These are phyloP conservation scores for Hypoxylon sp. DNA, from an alignment of 2,329 filamentous ascomycete species.

Conservation along the genomic window DNA sequence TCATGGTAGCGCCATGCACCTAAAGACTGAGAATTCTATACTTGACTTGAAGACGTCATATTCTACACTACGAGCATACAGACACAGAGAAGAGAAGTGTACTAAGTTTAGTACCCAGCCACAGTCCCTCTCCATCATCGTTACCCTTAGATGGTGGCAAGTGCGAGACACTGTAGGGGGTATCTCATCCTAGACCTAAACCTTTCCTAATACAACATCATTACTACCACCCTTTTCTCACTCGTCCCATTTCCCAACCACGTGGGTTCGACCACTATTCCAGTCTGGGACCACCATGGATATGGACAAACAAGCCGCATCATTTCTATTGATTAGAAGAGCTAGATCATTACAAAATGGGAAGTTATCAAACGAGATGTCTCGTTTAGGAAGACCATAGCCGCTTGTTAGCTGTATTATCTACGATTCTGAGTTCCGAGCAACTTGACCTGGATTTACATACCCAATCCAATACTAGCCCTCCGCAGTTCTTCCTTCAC, in stretches of 20 bases:
- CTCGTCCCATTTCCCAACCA: not conserved
- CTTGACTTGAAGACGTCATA: constrained; percentile 21
- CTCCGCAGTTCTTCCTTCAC: too few species aligned
- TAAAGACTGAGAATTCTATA: constrained; percentile 2
- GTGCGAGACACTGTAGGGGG: too few species aligned
- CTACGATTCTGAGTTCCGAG: constrained; percentile 25
- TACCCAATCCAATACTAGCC: too few species aligned
- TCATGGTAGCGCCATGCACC: constrained; percentile 5
- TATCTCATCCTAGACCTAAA: too few species aligned
- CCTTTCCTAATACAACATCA: too few species aligned
- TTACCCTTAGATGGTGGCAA: not conserved
- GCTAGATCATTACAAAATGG: constrained; percentile 15
- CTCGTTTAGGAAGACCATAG: constrained; percentile 31
- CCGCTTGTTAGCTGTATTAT: constrained; percentile 24
- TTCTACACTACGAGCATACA: constrained; percentile 14
- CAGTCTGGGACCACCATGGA: not conserved
- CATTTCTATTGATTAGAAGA: constrained; percentile 12
- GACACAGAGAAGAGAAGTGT: not conserved
- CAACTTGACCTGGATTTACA: constrained; percentile 29
- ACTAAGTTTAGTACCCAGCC: too few species aligned
- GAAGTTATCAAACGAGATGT: constrained; percentile 26
- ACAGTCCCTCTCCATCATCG: not conserved
- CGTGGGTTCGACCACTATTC: not conserved
- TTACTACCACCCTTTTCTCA: too few species aligned
- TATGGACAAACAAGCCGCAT: constrained; percentile 1